phyloP scores from a whole-genome alignment of 2,329 filamentous ascomycete genomes.

The Penicillium oxalicum region DNA sequence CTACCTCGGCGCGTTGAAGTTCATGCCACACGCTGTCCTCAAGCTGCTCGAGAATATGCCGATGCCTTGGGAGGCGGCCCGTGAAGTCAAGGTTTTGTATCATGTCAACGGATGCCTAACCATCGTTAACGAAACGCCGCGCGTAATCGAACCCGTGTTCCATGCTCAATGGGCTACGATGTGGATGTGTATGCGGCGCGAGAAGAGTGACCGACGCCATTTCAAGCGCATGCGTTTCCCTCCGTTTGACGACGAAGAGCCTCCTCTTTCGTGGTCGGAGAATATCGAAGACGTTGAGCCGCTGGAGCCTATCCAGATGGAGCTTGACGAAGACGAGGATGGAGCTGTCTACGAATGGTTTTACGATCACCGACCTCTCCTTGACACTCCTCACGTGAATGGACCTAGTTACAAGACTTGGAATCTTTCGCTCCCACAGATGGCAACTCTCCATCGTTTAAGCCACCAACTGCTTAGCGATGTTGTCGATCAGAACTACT shows the following conservation, averaged over 20 bases:
- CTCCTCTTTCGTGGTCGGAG: slow-evolving; percentile 94
- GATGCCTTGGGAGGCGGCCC: slow-evolving; percentile 96
- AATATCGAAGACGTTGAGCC: slow-evolving; percentile 99
- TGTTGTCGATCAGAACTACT: slow-evolving; percentile 93
- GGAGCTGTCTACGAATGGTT: slow-evolving; percentile 92
- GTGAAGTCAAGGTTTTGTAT: slow-evolving; percentile 96
- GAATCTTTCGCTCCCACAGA: slow-evolving; percentile 89
- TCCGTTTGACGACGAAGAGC: slow-evolving; percentile 97
- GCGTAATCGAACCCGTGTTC: slow-evolving; percentile 96
- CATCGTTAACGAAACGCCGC: slow-evolving; percentile 89
- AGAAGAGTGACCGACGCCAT: slow-evolving; percentile 90
- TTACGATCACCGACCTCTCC: slow-evolving; percentile 85
- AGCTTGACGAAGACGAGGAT: slow-evolving; percentile 90
- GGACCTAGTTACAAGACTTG: slow-evolving; percentile 94
- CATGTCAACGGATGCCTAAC: slow-evolving; percentile 97
- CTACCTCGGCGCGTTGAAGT: slow-evolving; percentile 94
- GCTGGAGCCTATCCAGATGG: slow-evolving; percentile 96
- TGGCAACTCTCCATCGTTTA: slow-evolving; percentile 89
- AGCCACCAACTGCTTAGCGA: slow-evolving; percentile 89
- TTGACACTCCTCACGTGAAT: slow-evolving; percentile 90
- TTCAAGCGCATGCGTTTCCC: slow-evolving; percentile 99
- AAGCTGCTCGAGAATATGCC: slow-evolving; percentile 99
- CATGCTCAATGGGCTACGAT: slow-evolving; percentile 99
- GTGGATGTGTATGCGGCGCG: slow-evolving; percentile 97
- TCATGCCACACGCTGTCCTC: slow-evolving; percentile 97